These are phyloP conservation scores for Pythium rishiriense DNA, from an alignment of 352 stramenopile genomes.

Conservation along the genomic window DNA sequence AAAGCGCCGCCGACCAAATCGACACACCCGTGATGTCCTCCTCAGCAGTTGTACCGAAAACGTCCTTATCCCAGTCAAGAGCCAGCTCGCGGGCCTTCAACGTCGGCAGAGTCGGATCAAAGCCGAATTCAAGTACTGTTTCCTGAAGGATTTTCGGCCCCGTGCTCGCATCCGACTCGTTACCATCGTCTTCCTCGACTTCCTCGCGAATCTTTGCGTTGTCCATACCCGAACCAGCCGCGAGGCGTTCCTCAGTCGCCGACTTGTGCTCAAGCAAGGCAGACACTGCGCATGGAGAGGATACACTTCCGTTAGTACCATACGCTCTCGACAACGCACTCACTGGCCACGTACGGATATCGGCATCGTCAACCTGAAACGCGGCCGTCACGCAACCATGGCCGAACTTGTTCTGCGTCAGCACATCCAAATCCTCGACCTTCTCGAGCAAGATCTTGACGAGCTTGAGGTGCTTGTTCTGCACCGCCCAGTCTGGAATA, in stretches of 20 bases:
- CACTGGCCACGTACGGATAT: conserved; percentile 59
- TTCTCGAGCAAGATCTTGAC: conserved; percentile 73
- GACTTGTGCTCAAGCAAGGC: conserved; percentile 78
- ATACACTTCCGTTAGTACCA: no score
- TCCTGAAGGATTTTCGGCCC: conserved; percentile 77
- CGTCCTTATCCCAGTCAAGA: conserved; percentile 81
- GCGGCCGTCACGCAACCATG: conserved; percentile 81
- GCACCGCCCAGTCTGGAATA: conserved; percentile 77
- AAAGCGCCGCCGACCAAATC: conserved; percentile 87
- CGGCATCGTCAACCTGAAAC: conserved; percentile 81
- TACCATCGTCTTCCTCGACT: conserved; percentile 46
- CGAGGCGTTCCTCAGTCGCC: conserved; percentile 73
- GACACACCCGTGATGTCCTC: conserved; percentile 88
- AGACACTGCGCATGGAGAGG: conserved; percentile 43
- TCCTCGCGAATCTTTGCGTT: conserved; percentile 65
- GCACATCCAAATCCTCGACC: conserved; percentile 74
- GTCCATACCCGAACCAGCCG: conserved; percentile 70
- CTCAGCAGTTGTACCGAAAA: conserved; percentile 75
- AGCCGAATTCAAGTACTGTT: conserved; percentile 80
- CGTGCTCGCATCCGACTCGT: conserved; percentile 22
- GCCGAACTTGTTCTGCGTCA: conserved; percentile 82
- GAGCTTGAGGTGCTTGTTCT: conserved; percentile 83
- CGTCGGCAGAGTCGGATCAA: conserved; percentile 51
- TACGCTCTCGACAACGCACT: not conserved
- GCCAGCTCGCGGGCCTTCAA: conserved; percentile 78